Base-by-base conservation (phyloP, 768 basidiomycete genomes). In the Infundibulicybe gibba region DNA sequence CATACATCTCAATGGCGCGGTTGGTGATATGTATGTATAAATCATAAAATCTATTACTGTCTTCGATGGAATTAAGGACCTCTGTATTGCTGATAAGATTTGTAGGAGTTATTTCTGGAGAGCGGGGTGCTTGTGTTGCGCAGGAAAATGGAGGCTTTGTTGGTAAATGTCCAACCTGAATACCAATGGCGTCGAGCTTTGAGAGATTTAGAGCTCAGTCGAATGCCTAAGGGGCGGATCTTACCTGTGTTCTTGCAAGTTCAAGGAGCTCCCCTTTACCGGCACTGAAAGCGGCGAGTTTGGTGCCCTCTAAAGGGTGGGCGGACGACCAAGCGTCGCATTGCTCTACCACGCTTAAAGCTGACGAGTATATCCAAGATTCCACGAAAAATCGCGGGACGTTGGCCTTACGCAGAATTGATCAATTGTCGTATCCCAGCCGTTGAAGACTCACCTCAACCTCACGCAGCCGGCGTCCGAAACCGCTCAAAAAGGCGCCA, bases 341-440 rank as follows among this genome's bases (percentile, higher is more conserved):
- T 54, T 85, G 83, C 11, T 90, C 84, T 20, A 93, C 81, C 38
- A 87, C 82, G 52, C 85, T 90, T 38, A 94, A 71, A 15, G 91
- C 84, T 0, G 94, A 91, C 14, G 89, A 91, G 65, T 92, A 97
- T 31, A 80, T 86, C 97, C 97, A 99, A 0, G 90, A 86, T 60
- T 97, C 90, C 31, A 97, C 72, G 61, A 95, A 97, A 58, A 85
- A 80, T 14, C 70, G 68, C 0, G 87, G 77, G 17, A 88, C 68
- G 3, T 70, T 74, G 31, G 57, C 61, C 79, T 84, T 49, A 53
- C 37, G 51, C 57, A 49, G 8, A 20, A 25, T 25, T 51, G 39
- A 30, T 49, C 40, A 43, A 41, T 11, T 44, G 39, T 13, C n/a
- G 30, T 47, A 42, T 53, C 46, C 50, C 5, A 20, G 49, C 14